Base-by-base conservation (phyloP, 805 yeast genomes). In the Lachancea kluyveri region DNA sequence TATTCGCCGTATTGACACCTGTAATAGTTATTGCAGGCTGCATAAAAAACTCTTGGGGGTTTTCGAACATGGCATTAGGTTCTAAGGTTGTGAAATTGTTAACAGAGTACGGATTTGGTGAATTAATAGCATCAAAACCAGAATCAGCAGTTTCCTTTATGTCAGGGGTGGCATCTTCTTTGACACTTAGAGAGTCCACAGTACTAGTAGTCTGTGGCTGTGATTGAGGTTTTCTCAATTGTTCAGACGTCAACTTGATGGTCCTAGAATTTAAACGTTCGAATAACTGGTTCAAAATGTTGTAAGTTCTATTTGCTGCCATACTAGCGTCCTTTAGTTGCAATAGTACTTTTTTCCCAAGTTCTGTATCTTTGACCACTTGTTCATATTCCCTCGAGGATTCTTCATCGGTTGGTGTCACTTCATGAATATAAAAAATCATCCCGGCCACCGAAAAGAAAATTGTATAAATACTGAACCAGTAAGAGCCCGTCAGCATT, bases 381-480 rank as follows among this genome's bases (percentile, higher is more conserved):
- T 55, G 64, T 30, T 52, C 59, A 65, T 77, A 77, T 40, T 79
- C 74, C 17, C 36, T 33, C 1, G 67, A 60, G 38, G 69, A 72
- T 10, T 57, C 58, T 13, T 64, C 60, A 33, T 70, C 72, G 15
- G 54, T 49, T 17, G 67, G 65, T 6, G 47, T 43, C 4, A 62
- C 65, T 37, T 70, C 74, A 52, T 83, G 92, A 37, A 75, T 79
- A 52, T 86, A 87, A 51, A 81, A 87, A 5, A 85, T 77, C 46
- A 87, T 65, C 43, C 95, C 85, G 0, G 95, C 94, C 30, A 87
- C 88, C 1, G 94, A 78, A 54, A 84, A 87, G 54, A 87, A 87
- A n/a, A 87, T 80, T 0, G 95, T 86, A 56, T 87, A 87, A 54
- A 82, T 78, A n/a, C 92, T 79, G 50, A 85, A 87, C 95, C 96